Percentiles rank a stretch among this genome's conserved stretches.
Evolutionary conservation across 2,329 filamentous ascomycete species (phyloP).

Genomic region (Curvularia sp.): DNA sequence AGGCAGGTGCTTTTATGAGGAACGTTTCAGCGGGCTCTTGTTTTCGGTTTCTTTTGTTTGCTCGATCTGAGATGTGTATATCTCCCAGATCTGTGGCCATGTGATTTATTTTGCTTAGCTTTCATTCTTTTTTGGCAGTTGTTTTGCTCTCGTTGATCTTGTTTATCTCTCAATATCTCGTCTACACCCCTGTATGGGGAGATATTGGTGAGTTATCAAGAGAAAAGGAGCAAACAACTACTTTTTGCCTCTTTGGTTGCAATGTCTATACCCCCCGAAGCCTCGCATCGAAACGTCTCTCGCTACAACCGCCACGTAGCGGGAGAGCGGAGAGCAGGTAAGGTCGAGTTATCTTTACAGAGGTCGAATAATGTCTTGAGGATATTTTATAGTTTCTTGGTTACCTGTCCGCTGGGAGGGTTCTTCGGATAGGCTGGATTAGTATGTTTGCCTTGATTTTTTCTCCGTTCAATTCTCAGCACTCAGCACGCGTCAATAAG

Average conservation of each 20-base stretch:
- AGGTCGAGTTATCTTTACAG: conserved; percentile 14
- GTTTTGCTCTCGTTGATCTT: too few relatives aligned
- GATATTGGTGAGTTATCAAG: not conserved
- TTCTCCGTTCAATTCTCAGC: not conserved
- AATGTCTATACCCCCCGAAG: conserved; percentile 30
- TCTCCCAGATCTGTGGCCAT: conserved; percentile 19
- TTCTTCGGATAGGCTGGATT: conserved; percentile 25
- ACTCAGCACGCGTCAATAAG: not conserved
- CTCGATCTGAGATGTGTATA: conserved; percentile 3
- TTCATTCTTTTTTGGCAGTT: conserved; percentile 8
- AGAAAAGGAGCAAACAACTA: not conserved
- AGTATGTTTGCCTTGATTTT: conserved; percentile 7
- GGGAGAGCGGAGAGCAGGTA: not conserved
- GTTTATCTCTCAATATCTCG: not conserved
- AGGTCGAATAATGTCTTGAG: conserved; percentile 39
- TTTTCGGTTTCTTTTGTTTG: conserved; percentile 15
- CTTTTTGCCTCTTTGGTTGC: conserved; percentile 22
- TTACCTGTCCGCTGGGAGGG: conserved; percentile 28
- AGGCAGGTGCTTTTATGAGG: conserved; percentile 33
- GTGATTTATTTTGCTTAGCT: conserved; percentile 20
- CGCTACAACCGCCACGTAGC: not conserved
- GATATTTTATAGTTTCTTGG: conserved; percentile 28
- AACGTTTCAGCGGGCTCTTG: conserved; percentile 30
- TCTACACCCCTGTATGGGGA: not conserved
- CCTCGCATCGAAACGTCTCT: conserved; percentile 5